Conservation (phyloP, 305 asterid species). For the Stenogyne calaminthoides region DNA sequence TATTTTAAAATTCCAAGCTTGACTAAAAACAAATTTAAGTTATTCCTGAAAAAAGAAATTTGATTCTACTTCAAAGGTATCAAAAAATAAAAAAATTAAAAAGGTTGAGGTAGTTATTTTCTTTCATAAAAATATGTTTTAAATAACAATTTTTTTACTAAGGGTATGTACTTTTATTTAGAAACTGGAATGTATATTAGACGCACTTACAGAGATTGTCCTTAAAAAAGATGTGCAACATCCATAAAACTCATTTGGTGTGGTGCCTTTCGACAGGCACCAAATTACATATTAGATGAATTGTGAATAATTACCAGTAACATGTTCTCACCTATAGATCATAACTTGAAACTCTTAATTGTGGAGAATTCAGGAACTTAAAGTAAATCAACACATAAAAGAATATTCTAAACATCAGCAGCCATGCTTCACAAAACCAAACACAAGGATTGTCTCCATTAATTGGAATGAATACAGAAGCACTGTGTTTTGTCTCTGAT, state of each 20-base stretch:
- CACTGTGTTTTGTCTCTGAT: neutral
- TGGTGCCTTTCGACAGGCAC: constrained; percentile 15
- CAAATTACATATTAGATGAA: constrained; percentile 19
- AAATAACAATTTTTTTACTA: neutral
- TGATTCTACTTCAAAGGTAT: neutral
- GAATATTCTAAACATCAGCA: constrained; percentile 3
- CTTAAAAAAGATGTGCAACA: constrained; percentile 2
- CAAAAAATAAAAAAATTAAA: neutral
- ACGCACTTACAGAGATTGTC: neutral
- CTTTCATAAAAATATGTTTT: neutral
- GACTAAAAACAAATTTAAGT: neutral
- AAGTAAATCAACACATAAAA: constrained; percentile 18
- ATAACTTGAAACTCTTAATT: constrained; percentile 8
- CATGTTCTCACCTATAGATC: neutral
- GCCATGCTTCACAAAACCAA: constrained; percentile 19
- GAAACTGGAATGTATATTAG: neutral
- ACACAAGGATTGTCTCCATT: constrained; percentile 6
- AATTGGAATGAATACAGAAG: constrained; percentile 14
- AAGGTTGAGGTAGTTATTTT: neutral
- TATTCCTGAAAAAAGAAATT: neutral
- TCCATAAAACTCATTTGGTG: neutral
- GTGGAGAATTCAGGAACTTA: constrained; percentile 3
- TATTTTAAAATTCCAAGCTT: neutral
- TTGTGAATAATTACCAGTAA: constrained; percentile 15
- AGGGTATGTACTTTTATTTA: neutral